phyloP scores from a whole-genome alignment of 2,329 filamentous ascomycete species.

The Phyllosticta capitalensis region DNA sequence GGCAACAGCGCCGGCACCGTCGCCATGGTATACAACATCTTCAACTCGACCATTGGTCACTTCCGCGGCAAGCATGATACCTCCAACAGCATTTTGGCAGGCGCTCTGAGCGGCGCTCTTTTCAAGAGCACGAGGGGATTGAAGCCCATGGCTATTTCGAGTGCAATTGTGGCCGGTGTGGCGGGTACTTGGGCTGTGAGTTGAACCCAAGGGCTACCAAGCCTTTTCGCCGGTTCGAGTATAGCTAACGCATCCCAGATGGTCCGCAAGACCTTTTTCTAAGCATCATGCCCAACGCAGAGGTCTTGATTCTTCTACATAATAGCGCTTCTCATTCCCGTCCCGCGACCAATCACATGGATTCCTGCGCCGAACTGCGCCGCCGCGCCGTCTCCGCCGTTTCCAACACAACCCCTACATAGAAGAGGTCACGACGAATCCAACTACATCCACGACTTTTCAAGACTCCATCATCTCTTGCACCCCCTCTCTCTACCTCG shows the following conservation, averaged over 20 bases:
- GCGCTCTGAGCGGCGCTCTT: constrained; percentile 78
- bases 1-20: constrained; percentile 95
- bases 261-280: constrained; percentile 5
- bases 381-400: neutral
- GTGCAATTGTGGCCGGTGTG: constrained; percentile 75
- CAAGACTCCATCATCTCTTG: neutral
- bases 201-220: neutral
- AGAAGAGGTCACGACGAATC: neutral
- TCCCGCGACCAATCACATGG: neutral
- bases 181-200: constrained; percentile 88
- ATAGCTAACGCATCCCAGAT: constrained; percentile 6
- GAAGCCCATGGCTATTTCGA: constrained; percentile 89
- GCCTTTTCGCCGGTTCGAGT: neutral
- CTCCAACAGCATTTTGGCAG: constrained; percentile 77
- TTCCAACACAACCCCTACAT: neutral
- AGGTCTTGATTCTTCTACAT: neutral
- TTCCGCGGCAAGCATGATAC: constrained; percentile 50
- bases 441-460: neutral
- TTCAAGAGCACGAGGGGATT: constrained; percentile 94
- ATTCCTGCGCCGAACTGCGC: neutral
- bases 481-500: neutral
- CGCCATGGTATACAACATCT: constrained; percentile 88
- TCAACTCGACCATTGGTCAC: constrained; percentile 31
- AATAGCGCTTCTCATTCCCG: neutral
- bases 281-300: neutral